Percentiles rank a stretch among this genome's conserved stretches.
Evolutionary conservation across 768 basidiomycete genomes (phyloP).

Genomic region (Podaxis rugospora): DNA sequence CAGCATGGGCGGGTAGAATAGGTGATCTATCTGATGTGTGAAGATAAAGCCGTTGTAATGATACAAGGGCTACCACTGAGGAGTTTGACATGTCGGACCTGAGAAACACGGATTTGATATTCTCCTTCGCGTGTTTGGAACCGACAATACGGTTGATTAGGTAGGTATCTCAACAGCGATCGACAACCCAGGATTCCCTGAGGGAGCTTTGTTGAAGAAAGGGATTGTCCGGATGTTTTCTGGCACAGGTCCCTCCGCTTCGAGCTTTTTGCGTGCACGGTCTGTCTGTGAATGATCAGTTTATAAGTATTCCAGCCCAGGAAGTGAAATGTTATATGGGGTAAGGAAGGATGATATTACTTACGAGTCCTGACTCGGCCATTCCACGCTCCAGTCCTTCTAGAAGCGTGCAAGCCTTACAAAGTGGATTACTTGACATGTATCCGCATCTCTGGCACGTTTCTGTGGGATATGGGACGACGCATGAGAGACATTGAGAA

Average conservation of each 20-base stretch:
- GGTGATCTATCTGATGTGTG: not conserved
- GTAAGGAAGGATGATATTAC: conserved; percentile 18
- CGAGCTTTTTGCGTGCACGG: conserved; percentile 58
- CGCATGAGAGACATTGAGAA: not conserved
- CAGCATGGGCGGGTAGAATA: not conserved
- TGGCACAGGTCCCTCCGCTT: conserved; percentile 53
- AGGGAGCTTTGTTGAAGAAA: conserved; percentile 45
- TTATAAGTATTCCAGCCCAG: conserved; percentile 11
- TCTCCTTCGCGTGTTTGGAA: not conserved
- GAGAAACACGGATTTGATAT: not conserved
- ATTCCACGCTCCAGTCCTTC: conserved; percentile 89
- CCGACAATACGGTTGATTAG: conserved; percentile 14
- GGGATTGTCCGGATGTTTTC: conserved; percentile 78
- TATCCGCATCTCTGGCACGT: conserved; percentile 91
- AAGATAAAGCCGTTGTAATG: not conserved
- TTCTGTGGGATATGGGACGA: conserved; percentile 41
- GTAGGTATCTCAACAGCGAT: conserved; percentile 38
- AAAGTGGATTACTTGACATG: conserved; percentile 95
- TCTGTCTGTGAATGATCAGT: conserved; percentile 46
- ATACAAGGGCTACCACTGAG: not conserved
- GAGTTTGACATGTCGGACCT: not conserved
- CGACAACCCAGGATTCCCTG: conserved; percentile 29
- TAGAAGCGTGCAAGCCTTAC: conserved; percentile 87
- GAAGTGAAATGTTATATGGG: conserved; percentile 5
- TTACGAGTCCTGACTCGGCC: conserved; percentile 56